Base-by-base conservation (phyloP, 345 rosid genomes). In the Brassica nigra region DNA sequence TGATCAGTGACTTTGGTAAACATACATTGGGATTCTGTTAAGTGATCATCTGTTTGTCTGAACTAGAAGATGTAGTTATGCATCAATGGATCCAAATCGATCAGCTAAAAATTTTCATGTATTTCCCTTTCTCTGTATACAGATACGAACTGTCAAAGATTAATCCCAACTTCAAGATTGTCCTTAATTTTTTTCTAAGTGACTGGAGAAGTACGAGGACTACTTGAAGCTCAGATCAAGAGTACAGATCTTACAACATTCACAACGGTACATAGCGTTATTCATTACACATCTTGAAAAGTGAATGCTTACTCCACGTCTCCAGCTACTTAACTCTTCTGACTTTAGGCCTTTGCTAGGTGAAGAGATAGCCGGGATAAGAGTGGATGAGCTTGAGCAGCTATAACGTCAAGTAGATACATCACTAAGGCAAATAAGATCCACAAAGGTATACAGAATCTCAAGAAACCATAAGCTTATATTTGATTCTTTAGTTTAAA, bases 161-260 rank as follows among this genome's bases (percentile, higher is more conserved):
- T 70, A 30, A 70, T 64, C 57, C 62, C 64, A 76, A 62, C 36
- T 29, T 49, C 49, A 7, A 39, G 37, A 0, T 14, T 57, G 6
- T 66, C 54, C 29, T 31, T 30, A 67, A 18, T 20, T 36, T 39
- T 61, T 68, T 1, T 76, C 7, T 71, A 5, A 62, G 28, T 47
- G 55, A 29, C 76, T 90, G 97, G 82, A 76, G 39, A 81, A 70
- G 77, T 91, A 89, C 78, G 86, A 88, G 82, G 93, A 88, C 75
- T 91, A 89, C 75, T 64, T 91, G 72, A 83, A 82, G 77, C 90
- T 94, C 65, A 90, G 27, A 88, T 77, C 84, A 66, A 84, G 76
- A 72, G 90, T 79, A 58, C 94, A 94, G 59, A 80, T 65, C 27
- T 85, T 90, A n/a, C 95, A 91, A 73, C 84, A 71, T 49, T 82